These are phyloP conservation scores for Mariannaea sp. DNA, from an alignment of 2,329 filamentous ascomycete species.

Conservation along the genomic window DNA sequence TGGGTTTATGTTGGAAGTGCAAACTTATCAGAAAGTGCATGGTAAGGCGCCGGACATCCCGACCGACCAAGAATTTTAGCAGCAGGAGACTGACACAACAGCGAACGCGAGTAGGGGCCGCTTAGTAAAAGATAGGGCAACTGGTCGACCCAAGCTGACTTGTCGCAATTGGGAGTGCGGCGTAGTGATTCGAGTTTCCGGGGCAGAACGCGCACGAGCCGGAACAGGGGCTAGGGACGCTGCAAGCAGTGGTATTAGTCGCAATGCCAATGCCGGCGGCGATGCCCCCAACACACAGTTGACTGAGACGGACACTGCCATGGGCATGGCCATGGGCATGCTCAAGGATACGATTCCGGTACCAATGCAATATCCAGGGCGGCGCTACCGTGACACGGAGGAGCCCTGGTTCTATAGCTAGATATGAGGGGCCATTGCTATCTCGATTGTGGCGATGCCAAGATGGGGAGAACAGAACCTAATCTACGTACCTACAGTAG, in stretches of 20 bases:
- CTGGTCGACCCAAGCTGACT: conserved; percentile 73
- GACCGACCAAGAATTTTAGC: conserved; percentile 7
- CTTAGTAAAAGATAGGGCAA: conserved; percentile 70
- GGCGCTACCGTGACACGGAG: conserved; percentile 49
- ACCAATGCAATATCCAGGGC: conserved; percentile 66
- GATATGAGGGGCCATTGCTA: conserved; percentile 32
- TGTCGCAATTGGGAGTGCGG: conserved; percentile 97
- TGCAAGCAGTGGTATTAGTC: conserved; percentile 1
- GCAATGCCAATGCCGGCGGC: background rate
- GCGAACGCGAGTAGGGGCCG: conserved; percentile 65
- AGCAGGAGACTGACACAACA: conserved; percentile 33
- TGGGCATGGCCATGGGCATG: conserved; percentile 43
- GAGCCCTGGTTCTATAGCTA: conserved; percentile 51
- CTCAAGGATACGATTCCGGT: conserved; percentile 64
- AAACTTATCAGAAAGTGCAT: conserved; percentile 92
- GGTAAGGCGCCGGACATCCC: conserved; percentile 59
- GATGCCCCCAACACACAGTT: conserved; percentile 27
- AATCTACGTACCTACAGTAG: conserved; percentile 26
- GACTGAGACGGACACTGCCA: conserved; percentile 21
- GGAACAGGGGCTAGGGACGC: conserved; percentile 17
- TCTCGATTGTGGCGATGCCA: conserved; percentile 36
- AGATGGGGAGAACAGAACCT: conserved; percentile 26
- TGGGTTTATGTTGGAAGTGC: conserved; percentile 91
- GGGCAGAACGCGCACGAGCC: conserved; percentile 18
- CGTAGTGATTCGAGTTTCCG: conserved; percentile 69